Conservation (phyloP, 345 rosid genomes). For the Geranium brycei region DNA sequence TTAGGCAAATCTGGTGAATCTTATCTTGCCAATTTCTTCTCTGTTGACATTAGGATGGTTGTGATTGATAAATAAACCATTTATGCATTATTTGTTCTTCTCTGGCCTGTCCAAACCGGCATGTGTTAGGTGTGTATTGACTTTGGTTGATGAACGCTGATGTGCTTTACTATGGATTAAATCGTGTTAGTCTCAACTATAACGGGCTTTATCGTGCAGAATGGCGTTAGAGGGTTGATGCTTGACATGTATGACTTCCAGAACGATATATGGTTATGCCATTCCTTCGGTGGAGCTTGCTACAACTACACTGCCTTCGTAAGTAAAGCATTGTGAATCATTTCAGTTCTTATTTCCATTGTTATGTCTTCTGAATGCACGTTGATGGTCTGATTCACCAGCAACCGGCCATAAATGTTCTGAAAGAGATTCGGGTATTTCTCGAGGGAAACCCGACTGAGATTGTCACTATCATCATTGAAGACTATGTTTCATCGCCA, state of each 20-base stretch:
- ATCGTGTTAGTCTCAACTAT: not conserved
- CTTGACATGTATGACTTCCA: conserved; percentile 79
- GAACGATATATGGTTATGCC: conserved; percentile 77
- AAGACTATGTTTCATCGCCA: conserved; percentile 69
- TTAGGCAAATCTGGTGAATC: too few species aligned
- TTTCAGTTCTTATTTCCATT: too few species aligned
- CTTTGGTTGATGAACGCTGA: too few species aligned
- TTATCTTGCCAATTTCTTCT: too few species aligned
- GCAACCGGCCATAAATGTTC: conserved; percentile 63
- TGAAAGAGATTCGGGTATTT: conserved; percentile 50
- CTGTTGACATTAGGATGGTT: too few species aligned
- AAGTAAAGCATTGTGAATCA: conserved; percentile 18
- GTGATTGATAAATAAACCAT: too few species aligned
- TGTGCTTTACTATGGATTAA: too few species aligned
- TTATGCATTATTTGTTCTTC: too few species aligned
- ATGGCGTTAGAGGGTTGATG: conserved; percentile 89
- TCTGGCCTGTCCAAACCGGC: too few species aligned
- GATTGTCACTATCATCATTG: conserved; percentile 62
- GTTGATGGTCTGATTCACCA: conserved; percentile 4
- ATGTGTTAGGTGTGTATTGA: too few species aligned
- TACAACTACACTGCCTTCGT: conserved; percentile 70
- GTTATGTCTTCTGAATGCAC: too few species aligned
- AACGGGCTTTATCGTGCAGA: conserved; percentile 29
- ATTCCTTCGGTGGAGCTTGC: conserved; percentile 62
- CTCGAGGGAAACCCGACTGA: conserved; percentile 52